Base-by-base conservation (phyloP, 768 basidiomycete species). In the Boletales sp. region DNA sequence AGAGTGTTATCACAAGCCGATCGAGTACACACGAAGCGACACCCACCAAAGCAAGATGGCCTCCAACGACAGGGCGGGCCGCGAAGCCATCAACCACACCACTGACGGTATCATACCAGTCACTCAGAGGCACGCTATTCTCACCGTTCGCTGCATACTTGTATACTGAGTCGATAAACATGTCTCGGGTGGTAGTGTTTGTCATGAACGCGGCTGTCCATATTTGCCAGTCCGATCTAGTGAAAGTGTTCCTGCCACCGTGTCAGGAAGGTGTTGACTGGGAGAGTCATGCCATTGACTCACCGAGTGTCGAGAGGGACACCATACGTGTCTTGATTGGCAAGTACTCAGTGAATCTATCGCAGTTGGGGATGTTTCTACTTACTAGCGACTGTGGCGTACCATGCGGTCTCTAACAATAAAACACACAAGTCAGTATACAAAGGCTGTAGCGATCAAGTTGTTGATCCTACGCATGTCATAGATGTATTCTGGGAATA, bases 141-240 rank as follows among this genome's bases (percentile, higher is more conserved):
- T 69, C 54, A 14, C 77, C 78, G 45, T 75, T 69, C 0, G 77
- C 69, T 17, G 74, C 75, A 61, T 74, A 83, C 44, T 74, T 71
- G 62, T 74, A 74, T 9, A 82, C 76, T 1, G 73, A 69, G 19
- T 70, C 63, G 35, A 84, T 74, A 56, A 83, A 72, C 38, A 77
- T 66, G 57, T 83, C 75, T 40, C 82, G 74, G 1, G 63, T 67
- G 0, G 70, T 56, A 4, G 58, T 70, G 57, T 76, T 72, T 1
- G 77, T 77, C 57, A 75, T 75, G 13, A 78, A 76, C 6, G 71
- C 77, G 15, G 80, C 76, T 0, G 78, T 80, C 72, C 75, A 83
- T 7, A 82, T 75, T 44, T 81, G 66, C 83, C 82, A 83, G 54
- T 82, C 82, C 51, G 79, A 76, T 65, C 82, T 82, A 37, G 79